These are phyloP conservation scores for Bonia amplexicaulis DNA, from an alignment of 176 grass and related monocot species.

Conservation along the genomic window DNA sequence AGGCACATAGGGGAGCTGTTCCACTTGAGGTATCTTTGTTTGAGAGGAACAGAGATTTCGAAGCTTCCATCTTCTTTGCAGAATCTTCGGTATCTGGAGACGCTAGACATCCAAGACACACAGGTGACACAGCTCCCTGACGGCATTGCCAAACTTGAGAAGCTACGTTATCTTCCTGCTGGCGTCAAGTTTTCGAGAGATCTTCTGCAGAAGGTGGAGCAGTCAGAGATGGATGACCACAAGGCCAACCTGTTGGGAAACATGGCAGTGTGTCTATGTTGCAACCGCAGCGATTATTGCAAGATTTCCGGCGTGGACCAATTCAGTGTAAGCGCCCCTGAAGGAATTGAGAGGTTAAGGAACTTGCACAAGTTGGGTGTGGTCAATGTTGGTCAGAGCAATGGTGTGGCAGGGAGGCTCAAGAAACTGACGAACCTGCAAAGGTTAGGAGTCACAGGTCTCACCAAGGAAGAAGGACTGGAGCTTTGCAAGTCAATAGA, in stretches of 20 bases:
- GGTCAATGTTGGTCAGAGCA: neutral
- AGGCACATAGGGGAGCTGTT: slow-evolving; percentile 17
- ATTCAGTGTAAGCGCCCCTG: neutral
- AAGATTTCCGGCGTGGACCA: neutral
- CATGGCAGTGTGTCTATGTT: neutral
- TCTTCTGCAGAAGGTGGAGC: neutral
- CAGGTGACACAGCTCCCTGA: neutral
- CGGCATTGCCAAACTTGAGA: slow-evolving; percentile 15
- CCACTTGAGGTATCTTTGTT: slow-evolving; percentile 21
- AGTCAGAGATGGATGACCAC: too few species aligned
- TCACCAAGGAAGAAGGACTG: neutral
- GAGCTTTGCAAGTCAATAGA: slow-evolving; percentile 21
- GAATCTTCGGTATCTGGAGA: slow-evolving; percentile 26
- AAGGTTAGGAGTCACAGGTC: slow-evolving; percentile 10
- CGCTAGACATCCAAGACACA: slow-evolving; percentile 24
- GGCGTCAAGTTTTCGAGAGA: neutral
- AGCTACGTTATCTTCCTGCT: slow-evolving; percentile 19
- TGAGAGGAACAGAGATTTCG: neutral
- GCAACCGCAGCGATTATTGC: neutral
- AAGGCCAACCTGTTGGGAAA: neutral
- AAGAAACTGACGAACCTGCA: slow-evolving; percentile 13
- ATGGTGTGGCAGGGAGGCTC: slow-evolving; percentile 9
- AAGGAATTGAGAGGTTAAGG: slow-evolving; percentile 17
- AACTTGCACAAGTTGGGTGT: slow-evolving; percentile 29
- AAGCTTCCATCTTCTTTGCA: slow-evolving; percentile 22